Evolutionary conservation across 1,284 basidiomycete species (phyloP).

Genomic region (Singerocomus inundabilis): DNA sequence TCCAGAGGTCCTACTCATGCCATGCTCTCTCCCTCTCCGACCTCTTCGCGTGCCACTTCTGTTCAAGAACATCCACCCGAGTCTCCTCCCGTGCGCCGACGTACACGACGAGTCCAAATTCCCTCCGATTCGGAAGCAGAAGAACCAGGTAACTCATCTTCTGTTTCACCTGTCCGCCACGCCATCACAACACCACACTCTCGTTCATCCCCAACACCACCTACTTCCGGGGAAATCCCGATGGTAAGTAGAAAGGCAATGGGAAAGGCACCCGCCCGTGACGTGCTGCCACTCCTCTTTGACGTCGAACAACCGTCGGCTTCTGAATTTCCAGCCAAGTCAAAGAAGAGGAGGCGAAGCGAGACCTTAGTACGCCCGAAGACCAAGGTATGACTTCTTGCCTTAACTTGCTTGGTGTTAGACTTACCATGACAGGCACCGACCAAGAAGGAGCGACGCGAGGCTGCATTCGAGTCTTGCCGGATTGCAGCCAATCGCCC

Average conservation of each 20-base stretch:
- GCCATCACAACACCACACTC: constrained; percentile 30
- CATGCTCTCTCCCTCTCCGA: constrained; percentile 14
- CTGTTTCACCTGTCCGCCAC: constrained; percentile 29
- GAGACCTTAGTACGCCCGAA: constrained; percentile 15
- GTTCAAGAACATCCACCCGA: constrained; percentile 4
- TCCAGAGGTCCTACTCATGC: constrained; percentile 9
- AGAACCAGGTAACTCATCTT: constrained; percentile 23
- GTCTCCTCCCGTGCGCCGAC: constrained; percentile 14
- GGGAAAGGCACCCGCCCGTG: constrained; percentile 30
- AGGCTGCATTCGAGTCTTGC: constrained; percentile 29
- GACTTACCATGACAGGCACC: constrained; percentile 23
- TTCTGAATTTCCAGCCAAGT: constrained; percentile 15
- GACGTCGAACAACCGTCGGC: constrained; percentile 16
- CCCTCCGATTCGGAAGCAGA: constrained; percentile 29
- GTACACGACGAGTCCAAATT: constrained; percentile 5
- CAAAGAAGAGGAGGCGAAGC: constrained; percentile 21
- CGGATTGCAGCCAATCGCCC: constrained; percentile 33
- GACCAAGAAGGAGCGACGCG: constrained; percentile 32
- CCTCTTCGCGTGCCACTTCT: constrained; percentile 4
- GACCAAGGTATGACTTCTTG: constrained; percentile 24
- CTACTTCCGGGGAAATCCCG: constrained; percentile 32
- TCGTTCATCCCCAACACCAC: constrained; percentile 34
- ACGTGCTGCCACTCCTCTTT: constrained; percentile 32
- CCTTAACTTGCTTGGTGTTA: constrained; percentile 5
- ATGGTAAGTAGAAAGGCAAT: constrained; percentile 28